Base-by-base conservation (phyloP, 306 rosid species). In the Styphnolobium japonicum region DNA sequence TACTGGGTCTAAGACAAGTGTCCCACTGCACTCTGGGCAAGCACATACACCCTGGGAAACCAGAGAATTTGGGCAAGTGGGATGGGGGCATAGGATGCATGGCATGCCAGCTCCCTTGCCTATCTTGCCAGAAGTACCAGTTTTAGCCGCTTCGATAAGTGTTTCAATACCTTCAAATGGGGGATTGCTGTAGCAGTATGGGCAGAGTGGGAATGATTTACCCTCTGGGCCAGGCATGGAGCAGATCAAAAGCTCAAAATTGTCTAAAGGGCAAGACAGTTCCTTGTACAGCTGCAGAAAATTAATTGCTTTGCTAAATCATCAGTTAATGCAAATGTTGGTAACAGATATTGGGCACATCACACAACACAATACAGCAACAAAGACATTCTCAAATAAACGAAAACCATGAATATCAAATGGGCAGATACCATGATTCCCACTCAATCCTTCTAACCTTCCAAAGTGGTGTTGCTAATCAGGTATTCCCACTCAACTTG, bases 41-140 rank as follows among this genome's bases (percentile, higher is more conserved):
- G 95, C 95, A 76, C 98, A 92, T 21, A 94, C 97, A 78, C 98
- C 92, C 82, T 88, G 97, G 40, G 91, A 69, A 80, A 90, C 91
- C 75, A 92, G 71, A 25, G 98, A 94, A 80, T 91, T 96, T 34
- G 84, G 94, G 80, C 98, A 94, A 34, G 92, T 89, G 7, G 98
- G 98, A 81, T 92, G 98, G 3, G 95, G 98, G 82, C 98, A 94
- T 4, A 89, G 90, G 84, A 37, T 86, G 91, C 98, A 94, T 67
- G 98, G 91, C 98, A 94, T 94, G 67, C 97, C 97, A 39, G 90
- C 92, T 84, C 97, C 98, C 87, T 94, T 92, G 76, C 97, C 97
- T 67, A 79, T 62, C 89, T 90, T 87, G 67, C 90, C 88, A 19
- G 95, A 79, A 81, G 83, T 29, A 66, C 86, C 52, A 25, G 88